Evolutionary conservation across 495 filamentous ascomycete species (phyloP).

Genomic region (Polyplosphaeria fusca): DNA sequence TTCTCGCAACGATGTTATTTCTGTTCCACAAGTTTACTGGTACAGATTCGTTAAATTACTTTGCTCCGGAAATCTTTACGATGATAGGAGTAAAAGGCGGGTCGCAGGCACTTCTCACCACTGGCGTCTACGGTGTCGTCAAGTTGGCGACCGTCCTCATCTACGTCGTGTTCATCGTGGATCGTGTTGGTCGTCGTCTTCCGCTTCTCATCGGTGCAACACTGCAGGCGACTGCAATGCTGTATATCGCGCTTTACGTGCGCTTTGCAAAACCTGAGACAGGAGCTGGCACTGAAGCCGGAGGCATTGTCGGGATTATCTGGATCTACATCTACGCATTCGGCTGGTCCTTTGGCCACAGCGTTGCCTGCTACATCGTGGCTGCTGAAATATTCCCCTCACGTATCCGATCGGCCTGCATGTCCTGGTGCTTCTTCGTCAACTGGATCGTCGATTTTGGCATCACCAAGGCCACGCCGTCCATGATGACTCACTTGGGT

Average conservation of each 20-base stretch:
- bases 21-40: conserved; percentile 34
- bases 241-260: conserved; percentile 30
- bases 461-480: conserved; percentile 18
- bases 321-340: conserved; percentile 41
- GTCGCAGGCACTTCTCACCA: conserved; percentile 23
- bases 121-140: conserved; percentile 31
- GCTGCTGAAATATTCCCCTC: conserved; percentile 39
- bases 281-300: conserved; percentile 24
- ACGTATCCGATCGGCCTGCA: conserved; percentile 15
- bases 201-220: conserved; percentile 26
- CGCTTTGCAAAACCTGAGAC: conserved; percentile 22
- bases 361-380: conserved; percentile 39
- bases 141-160: conserved; percentile 23
- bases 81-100: conserved; percentile 29
- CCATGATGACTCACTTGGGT: conserved; percentile 34
- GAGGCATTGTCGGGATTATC: conserved; percentile 37
- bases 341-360: conserved; percentile 40
- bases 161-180: conserved; percentile 26
- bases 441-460: conserved; percentile 23
- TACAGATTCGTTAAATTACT: conserved; percentile 34
- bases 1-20: conserved; percentile 37
- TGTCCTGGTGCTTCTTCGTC: conserved; percentile 17
- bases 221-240: conserved; percentile 22
- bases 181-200: conserved; percentile 21
- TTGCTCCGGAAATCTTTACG: conserved; percentile 33